Base-by-base conservation (phyloP, 805 yeast species). In the Naumovozyma baii region DNA sequence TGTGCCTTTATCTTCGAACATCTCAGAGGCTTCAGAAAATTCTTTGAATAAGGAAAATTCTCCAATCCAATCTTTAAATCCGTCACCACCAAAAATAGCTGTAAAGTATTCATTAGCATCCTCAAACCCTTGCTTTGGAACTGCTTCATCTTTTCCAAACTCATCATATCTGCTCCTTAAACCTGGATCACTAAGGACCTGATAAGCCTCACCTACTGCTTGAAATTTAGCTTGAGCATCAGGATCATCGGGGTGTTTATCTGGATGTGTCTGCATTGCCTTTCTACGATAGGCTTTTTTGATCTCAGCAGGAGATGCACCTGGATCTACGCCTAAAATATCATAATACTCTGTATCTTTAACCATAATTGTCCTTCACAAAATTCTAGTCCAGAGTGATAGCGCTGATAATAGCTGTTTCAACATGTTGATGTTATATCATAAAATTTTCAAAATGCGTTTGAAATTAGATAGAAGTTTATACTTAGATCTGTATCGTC, bases 241-340 rank as follows among this genome's bases (percentile, higher is more conserved):
- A 31, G 92, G 94, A 58, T 92, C 94, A 53, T 83, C 79, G n/a
- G 94, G 95, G 55, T 90, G 86, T 67, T 92, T 92, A 61, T 92
- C 98, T 1, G 98, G 98, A 61, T 90, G 98, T 37, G 84, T 83
- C 42, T 69, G 70, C 62, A 90, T 82, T 5, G 97, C 97, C 60
- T 78, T 78, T 59, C 83, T 83, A 46, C 98, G 73, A 62, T 92
- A 92, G 0, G 96, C 95, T 59, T 86, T 86, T 63, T 92, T 92
- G 62, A 92, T 84, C 47, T 92, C 95, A 9, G 74, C 67, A 3
- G 79, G 79, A 0, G 83, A 72, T 15, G 96, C 96, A 10, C 73
- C 73, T 16, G 79, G 70, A 18, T 63, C 50, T 14, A 90, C 80
- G 29, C 76, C 83, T 37, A 92, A 66, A 13, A 78, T 61, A 48